These are phyloP conservation scores for Aspergillus egyptiacus DNA, from an alignment of 495 filamentous ascomycete species.

Conservation along the genomic window DNA sequence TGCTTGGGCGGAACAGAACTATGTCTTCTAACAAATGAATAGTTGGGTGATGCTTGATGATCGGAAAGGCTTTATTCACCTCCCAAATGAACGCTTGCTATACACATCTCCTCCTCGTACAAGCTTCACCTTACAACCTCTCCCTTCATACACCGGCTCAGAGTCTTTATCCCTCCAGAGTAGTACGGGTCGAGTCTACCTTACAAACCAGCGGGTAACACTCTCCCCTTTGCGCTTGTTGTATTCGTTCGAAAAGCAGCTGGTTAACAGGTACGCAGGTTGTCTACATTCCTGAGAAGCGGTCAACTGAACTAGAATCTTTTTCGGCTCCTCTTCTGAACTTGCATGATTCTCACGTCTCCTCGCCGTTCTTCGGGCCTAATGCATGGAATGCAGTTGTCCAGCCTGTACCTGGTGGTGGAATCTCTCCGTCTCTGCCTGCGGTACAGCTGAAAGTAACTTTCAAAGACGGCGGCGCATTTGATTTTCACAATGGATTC, in stretches of 20 bases:
- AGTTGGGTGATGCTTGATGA: slow-evolving; percentile 79
- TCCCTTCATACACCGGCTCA: slow-evolving; percentile 50
- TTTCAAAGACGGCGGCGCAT: slow-evolving; percentile 92
- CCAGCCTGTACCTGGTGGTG: slow-evolving; percentile 76
- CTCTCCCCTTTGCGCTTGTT: slow-evolving; percentile 14
- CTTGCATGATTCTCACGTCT: slow-evolving; percentile 81
- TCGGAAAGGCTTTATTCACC: slow-evolving; percentile 57
- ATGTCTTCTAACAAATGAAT: slow-evolving; percentile 8
- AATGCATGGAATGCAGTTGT: slow-evolving; percentile 82
- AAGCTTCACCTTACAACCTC: slow-evolving; percentile 55
- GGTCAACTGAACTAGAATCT: slow-evolving; percentile 66
- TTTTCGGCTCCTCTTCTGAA: slow-evolving; percentile 85
- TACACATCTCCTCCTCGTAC: slow-evolving; percentile 71
- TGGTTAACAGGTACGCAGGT: slow-evolving; percentile 46
- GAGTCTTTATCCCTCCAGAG: slow-evolving; percentile 53
- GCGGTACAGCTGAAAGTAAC: slow-evolving; percentile 74
- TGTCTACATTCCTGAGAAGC: slow-evolving; percentile 75
- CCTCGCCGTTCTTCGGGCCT: slow-evolving; percentile 91
- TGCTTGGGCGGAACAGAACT: too few species aligned
- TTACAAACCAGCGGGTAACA: slow-evolving; percentile 83
- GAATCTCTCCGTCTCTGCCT: slow-evolving; percentile 67
- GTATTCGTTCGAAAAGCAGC: background rate
- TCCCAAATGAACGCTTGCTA: slow-evolving; percentile 63
- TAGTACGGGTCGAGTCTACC: slow-evolving; percentile 59
- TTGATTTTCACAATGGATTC: slow-evolving; percentile 80